phyloP scores from a whole-genome alignment of 2,329 filamentous ascomycete species.

The Aspergillus persii region DNA sequence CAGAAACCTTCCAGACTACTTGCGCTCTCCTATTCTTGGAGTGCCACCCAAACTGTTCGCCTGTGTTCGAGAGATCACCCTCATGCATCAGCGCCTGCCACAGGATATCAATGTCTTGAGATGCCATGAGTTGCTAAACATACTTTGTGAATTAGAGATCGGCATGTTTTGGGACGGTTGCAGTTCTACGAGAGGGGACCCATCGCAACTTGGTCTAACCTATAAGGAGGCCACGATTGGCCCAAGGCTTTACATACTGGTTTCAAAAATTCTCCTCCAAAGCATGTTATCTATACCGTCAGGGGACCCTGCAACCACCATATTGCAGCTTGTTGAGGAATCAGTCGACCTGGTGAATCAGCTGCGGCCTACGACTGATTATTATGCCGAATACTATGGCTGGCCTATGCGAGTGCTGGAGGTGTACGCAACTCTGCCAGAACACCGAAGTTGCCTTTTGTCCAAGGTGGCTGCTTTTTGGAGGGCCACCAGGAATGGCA shows the following conservation, averaged over 20 bases:
- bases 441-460: conserved; percentile 15
- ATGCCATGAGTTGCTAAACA: conserved; percentile 3
- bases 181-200: too few relatives aligned
- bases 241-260: conserved; percentile 17
- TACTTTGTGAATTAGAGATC: background rate
- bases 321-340: conserved; percentile 11
- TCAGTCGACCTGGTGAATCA: conserved; percentile 11
- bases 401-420: conserved; percentile 25
- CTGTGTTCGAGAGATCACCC: conserved; percentile 14
- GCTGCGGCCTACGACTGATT: conserved; percentile 19
- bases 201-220: too few relatives aligned
- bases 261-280: conserved; percentile 15
- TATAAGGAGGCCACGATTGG: background rate
- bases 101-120: background rate
- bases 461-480: conserved; percentile 19
- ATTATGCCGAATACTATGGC: conserved; percentile 28
- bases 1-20: background rate
- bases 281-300: background rate
- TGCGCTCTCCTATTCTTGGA: conserved; percentile 21
- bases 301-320: background rate
- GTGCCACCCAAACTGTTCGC: conserved; percentile 21
- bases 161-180: too few relatives aligned
- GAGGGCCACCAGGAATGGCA: conserved; percentile 22
- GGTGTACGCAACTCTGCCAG: conserved; percentile 3
- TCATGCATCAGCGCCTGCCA: conserved; percentile 10